phyloP scores from a whole-genome alignment of 192 early-diverging fungal genomes.

The Rhizophagus prolifer region DNA sequence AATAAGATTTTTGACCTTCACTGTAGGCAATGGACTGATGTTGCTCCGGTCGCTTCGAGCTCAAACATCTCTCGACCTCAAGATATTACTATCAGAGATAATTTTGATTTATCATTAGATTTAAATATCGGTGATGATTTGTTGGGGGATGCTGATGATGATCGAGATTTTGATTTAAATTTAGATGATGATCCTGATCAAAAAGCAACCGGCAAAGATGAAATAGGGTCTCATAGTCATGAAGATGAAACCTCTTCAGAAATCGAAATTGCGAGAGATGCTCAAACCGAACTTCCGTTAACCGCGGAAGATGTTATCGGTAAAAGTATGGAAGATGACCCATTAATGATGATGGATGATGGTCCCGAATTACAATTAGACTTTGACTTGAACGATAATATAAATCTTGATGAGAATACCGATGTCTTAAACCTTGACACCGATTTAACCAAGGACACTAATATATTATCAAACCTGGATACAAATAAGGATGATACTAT shows the following conservation, averaged over 20 bases:
- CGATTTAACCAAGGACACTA: background rate
- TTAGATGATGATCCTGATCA: constrained; percentile 46
- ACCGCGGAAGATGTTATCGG: constrained; percentile 35
- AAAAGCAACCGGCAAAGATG: constrained; percentile 30
- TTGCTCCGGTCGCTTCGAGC: background rate
- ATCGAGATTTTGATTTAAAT: constrained; percentile 51
- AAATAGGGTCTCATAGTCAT: constrained; percentile 25
- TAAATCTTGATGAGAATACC: background rate
- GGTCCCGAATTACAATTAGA: constrained; percentile 33
- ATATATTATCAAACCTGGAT: background rate
- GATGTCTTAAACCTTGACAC: background rate
- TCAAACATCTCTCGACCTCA: constrained; percentile 60
- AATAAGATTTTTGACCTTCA: background rate
- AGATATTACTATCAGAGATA: constrained; percentile 66
- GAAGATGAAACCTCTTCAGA: constrained; percentile 44
- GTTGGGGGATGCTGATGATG: constrained; percentile 36
- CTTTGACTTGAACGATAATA: constrained; percentile 31
- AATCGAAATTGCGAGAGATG: constrained; percentile 62
- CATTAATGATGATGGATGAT: constrained; percentile 33
- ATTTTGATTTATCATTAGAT: constrained; percentile 23
- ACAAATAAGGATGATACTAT: too few species aligned
- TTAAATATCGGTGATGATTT: constrained; percentile 25
- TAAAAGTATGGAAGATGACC: constrained; percentile 35
- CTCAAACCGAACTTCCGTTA: constrained; percentile 39
- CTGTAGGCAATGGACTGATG: constrained; percentile 9